Conservation (phyloP, 352 stramenopile genomes). For the Phytophthora boehmeriae region DNA sequence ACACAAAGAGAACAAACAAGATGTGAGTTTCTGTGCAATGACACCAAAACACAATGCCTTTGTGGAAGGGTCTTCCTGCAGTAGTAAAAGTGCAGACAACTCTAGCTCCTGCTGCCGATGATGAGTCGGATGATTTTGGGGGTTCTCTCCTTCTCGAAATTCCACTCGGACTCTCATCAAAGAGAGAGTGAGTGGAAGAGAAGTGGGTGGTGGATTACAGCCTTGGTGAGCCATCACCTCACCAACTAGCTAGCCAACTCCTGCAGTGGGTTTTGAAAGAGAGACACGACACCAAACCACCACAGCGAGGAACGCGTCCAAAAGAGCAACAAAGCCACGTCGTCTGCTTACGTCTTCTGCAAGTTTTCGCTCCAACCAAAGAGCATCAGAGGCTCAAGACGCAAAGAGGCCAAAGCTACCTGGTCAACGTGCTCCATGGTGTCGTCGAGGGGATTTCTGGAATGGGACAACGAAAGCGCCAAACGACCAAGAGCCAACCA, state of each 20-base stretch:
- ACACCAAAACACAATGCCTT: slow-evolving; percentile 1
- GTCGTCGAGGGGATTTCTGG: slow-evolving; percentile 51
- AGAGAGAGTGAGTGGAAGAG: background rate
- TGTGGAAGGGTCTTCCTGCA: slow-evolving; percentile 2
- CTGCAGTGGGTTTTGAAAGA: slow-evolving; percentile 23
- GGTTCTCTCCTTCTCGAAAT: background rate
- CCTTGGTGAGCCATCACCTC: slow-evolving; percentile 66
- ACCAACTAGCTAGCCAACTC: slow-evolving; percentile 63
- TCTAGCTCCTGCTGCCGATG: slow-evolving; percentile 33
- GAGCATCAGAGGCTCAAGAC: background rate
- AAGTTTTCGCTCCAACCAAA: background rate
- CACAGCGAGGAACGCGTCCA: slow-evolving; percentile 19
- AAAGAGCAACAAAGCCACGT: background rate
- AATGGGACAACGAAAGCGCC: background rate
- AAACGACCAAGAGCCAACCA: slow-evolving; percentile 5
- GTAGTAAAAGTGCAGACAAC: slow-evolving; percentile 25
- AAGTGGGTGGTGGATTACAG: background rate
- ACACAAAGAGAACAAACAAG: slow-evolving; percentile 2
- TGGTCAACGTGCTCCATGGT: slow-evolving; percentile 88
- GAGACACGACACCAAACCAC: slow-evolving; percentile 13
- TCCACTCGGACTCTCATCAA: too few relatives aligned
- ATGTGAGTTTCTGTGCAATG: slow-evolving; percentile 4
- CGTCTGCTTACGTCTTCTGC: background rate
- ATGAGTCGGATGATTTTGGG: slow-evolving; percentile 36
- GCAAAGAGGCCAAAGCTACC: slow-evolving; percentile 41